Conservation (phyloP, 139 green algal species). For the Pleodorina starrii region DNA sequence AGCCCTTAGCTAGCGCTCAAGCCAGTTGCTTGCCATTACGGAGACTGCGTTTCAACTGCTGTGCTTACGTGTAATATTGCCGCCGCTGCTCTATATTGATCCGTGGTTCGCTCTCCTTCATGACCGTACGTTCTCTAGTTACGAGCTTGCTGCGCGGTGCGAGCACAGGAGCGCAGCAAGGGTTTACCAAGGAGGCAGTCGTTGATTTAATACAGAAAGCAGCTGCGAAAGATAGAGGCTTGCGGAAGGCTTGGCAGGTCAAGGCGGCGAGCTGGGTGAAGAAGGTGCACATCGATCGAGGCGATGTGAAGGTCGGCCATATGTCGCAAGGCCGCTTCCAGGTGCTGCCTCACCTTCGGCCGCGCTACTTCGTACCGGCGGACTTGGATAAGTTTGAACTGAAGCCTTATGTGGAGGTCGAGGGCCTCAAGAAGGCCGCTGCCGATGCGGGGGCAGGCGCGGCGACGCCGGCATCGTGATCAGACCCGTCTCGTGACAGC, state of each 20-base stretch:
- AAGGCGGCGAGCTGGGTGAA: conserved; percentile 58
- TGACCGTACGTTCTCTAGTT: conserved; percentile 24
- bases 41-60: too few relatives aligned
- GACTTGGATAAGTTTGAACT: conserved; percentile 42
- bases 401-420: conserved; percentile 52
- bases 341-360: conserved; percentile 42
- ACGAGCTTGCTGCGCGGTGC: not conserved
- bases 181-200: conserved; percentile 4
- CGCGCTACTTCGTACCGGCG: conserved; percentile 54
- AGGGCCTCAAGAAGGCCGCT: not conserved
- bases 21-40: too few relatives aligned
- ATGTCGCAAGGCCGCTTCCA: conserved; percentile 41
- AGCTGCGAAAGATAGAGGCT: not conserved
- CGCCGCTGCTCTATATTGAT: not conserved
- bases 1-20: too few relatives aligned
- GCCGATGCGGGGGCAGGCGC: not conserved
- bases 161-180: not conserved
- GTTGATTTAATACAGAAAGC: conserved; percentile 45
- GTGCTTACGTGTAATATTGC: too few relatives aligned
- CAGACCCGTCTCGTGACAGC: too few relatives aligned
- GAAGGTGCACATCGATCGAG: conserved; percentile 58
- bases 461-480: too few relatives aligned
- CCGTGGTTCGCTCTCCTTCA: not conserved
- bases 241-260: conserved; percentile 55
- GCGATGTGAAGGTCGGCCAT: conserved; percentile 48